phyloP scores from a whole-genome alignment of 108 stramenopile genomes.

The Cyclostephanos tholiformis region DNA sequence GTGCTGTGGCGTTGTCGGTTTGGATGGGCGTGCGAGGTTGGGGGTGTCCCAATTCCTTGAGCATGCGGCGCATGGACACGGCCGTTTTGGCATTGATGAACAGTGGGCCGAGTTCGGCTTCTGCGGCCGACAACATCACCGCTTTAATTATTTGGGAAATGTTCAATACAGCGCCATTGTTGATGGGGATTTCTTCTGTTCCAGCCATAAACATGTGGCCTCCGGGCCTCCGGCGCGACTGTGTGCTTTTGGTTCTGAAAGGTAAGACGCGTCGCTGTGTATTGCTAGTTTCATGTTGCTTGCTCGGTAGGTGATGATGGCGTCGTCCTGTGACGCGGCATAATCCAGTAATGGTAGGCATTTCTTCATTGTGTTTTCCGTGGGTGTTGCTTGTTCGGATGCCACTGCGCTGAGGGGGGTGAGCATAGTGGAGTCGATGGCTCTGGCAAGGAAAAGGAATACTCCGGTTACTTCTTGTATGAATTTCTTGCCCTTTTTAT shows the following conservation, averaged over 20 bases:
- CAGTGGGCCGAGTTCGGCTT: background rate
- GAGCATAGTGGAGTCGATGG: too few species aligned
- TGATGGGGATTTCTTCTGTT: background rate
- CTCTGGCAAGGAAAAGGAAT: too few species aligned
- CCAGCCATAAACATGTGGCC: background rate
- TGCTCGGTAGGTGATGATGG: background rate
- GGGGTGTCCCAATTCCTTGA: background rate
- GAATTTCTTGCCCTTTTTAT: too few species aligned
- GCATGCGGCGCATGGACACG: background rate
- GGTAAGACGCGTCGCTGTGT: background rate
- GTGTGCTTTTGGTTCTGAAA: background rate
- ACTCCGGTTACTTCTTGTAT: too few species aligned
- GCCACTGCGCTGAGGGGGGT: too few species aligned
- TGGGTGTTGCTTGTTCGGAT: too few species aligned
- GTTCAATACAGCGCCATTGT: background rate
- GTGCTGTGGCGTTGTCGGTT: background rate
- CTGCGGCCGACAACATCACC: background rate
- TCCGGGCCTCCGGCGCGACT: background rate
- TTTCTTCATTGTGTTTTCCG: too few species aligned
- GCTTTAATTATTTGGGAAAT: background rate
- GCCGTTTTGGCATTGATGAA: background rate
- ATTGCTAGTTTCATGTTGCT: background rate
- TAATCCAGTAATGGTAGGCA: background rate
- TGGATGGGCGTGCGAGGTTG: background rate
- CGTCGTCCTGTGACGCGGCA: background rate